phyloP scores from a whole-genome alignment of 768 basidiomycete species.

The Lentinula sp. region DNA sequence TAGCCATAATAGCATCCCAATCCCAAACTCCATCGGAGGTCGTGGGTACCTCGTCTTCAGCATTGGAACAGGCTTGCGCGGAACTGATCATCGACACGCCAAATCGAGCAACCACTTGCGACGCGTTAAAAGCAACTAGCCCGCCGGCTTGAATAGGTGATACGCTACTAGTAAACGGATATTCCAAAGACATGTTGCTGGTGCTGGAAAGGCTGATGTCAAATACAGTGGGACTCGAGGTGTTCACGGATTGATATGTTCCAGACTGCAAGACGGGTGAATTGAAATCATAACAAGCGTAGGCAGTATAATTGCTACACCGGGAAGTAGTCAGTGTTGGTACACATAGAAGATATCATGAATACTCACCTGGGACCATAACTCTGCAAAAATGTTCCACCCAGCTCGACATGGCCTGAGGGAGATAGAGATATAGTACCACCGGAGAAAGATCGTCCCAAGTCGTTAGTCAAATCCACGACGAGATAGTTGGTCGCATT shows the following conservation, averaged over 20 bases:
- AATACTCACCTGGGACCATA: not conserved
- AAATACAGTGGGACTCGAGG: conserved; percentile 26
- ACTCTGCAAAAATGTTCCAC: conserved; percentile 40
- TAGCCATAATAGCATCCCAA: conserved; percentile 32
- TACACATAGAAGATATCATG: conserved; percentile 25
- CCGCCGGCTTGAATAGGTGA: conserved; percentile 39
- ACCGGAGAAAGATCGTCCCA: conserved; percentile 42
- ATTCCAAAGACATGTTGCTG: conserved; percentile 23
- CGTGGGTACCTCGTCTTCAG: conserved; percentile 43
- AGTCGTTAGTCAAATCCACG: conserved; percentile 37
- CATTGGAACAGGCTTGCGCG: conserved; percentile 52
- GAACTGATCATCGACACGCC: conserved; percentile 51
- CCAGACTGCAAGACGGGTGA: conserved; percentile 28
- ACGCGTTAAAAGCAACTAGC: conserved; percentile 32
- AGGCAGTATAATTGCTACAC: conserved; percentile 39
- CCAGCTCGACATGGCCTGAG: conserved; percentile 29
- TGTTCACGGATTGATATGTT: conserved; percentile 32
- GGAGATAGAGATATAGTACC: conserved; percentile 29
- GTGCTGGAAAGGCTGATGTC: conserved; percentile 21
- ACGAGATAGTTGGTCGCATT: conserved; percentile 43
- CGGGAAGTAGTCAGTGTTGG: conserved; percentile 17
- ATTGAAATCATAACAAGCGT: conserved; percentile 46
- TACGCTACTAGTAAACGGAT: conserved; percentile 30
- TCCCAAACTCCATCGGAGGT: conserved; percentile 26
- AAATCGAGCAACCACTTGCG: conserved; percentile 42